Conservation (phyloP, 495 filamentous ascomycete species). For the Hypoxylon cercidicola region DNA sequence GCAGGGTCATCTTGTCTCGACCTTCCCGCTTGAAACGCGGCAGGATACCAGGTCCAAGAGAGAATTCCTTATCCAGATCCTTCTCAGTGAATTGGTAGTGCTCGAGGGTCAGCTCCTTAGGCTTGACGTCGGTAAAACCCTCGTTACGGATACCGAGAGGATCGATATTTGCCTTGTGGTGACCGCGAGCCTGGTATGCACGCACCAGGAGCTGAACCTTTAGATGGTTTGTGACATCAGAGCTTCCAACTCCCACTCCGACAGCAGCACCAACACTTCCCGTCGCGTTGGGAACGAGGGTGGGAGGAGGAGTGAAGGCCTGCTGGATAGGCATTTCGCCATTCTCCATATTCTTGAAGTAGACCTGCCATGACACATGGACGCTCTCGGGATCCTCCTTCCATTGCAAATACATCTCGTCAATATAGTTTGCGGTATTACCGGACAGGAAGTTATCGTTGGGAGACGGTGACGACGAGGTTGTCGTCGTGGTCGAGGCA, state of each 20-base stretch:
- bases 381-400: conserved; percentile 92
- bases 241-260: conserved; percentile 73
- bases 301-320: conserved; percentile 95
- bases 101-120: conserved; percentile 91
- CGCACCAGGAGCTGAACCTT: conserved; percentile 97
- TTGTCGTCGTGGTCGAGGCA: conserved; percentile 54
- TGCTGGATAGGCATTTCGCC: conserved; percentile 97
- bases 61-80: conserved; percentile 92
- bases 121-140: conserved; percentile 86
- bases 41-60: conserved; percentile 92
- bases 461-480: conserved; percentile 62
- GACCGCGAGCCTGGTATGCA: conserved; percentile 96
- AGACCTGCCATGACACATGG: conserved; percentile 98
- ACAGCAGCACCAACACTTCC: conserved; percentile 81
- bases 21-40: conserved; percentile 89
- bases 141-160: conserved; percentile 92
- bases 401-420: conserved; percentile 99
- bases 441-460: conserved; percentile 95
- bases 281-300: conserved; percentile 80
- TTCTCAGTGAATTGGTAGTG: conserved; percentile 95
- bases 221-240: conserved; percentile 93
- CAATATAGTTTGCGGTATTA: conserved; percentile 97
- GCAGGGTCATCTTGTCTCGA: conserved; percentile 93
- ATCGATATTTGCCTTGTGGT: conserved; percentile 98
- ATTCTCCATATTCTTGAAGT: conserved; percentile 99